phyloP scores from a whole-genome alignment of 2,329 filamentous ascomycete genomes.

The Scytalidium lignicola region DNA sequence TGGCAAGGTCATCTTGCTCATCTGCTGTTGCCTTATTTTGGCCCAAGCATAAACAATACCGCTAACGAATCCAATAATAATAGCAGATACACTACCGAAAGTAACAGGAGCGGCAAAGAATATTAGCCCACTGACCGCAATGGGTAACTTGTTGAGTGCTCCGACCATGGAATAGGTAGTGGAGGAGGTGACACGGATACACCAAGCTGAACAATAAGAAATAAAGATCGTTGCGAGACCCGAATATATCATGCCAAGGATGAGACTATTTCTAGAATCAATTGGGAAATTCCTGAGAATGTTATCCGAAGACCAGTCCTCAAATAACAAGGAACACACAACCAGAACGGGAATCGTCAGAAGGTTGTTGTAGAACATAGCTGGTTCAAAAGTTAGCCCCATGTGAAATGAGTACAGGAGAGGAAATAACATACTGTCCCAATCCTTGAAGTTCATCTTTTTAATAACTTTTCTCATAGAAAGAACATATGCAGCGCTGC shows the following conservation, averaged over 20 bases:
- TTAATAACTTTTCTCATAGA: conserved; percentile 98
- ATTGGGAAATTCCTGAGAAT: conserved; percentile 80
- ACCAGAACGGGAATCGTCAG: conserved; percentile 91
- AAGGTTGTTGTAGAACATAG: conserved; percentile 99
- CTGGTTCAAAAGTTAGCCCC: conserved; percentile 46
- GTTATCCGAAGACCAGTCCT: conserved; percentile 90
- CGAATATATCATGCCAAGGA: conserved; percentile 89
- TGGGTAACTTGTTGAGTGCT: conserved; percentile 94
- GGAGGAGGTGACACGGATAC: conserved; percentile 92
- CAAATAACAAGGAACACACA: conserved; percentile 71
- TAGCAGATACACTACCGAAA: conserved; percentile 85
- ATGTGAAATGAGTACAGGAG: not conserved
- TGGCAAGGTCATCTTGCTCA: conserved; percentile 61
- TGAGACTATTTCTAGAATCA: conserved; percentile 72
- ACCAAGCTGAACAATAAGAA: conserved; percentile 99
- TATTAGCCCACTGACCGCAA: conserved; percentile 84
- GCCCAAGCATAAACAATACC: conserved; percentile 87
- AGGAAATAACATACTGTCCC: conserved; percentile 72
- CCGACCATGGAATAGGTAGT: conserved; percentile 99
- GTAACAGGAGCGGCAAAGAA: conserved; percentile 96
- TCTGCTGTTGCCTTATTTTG: conserved; percentile 73
- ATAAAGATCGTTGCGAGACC: conserved; percentile 94
- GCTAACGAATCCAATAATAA: conserved; percentile 84
- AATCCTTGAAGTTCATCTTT: conserved; percentile 99
- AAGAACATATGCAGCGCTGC: conserved; percentile 83